Evolutionary conservation across 306 rosid genomes (phyloP), one percentile per base, ranked within the genome.

Genomic region (Glycyrrhiza uralensis): DNA sequence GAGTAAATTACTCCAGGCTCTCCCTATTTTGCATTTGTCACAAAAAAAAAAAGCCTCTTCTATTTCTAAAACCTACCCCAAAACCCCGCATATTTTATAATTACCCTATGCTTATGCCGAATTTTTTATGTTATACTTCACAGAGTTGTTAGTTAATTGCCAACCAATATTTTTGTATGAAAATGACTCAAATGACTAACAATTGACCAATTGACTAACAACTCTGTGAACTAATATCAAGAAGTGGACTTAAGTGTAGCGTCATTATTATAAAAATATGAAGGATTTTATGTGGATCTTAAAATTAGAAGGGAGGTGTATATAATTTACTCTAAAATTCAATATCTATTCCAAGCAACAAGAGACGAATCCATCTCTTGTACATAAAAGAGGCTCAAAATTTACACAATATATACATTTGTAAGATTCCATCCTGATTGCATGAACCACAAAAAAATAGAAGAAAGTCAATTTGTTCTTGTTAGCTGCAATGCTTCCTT

Each of bases 381-480:
- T 13, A 22, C 45, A 15, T 39, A 3, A 64, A 39, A 12, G 11
- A 7, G 32, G 8, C 7, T 9, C 4, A 35, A 3, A 42, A 75
- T 7, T 13, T 49, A 51, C n/a, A 24, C 35, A 49, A 5, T 44
- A 18, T 42, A 65, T 10, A 46, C 52, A 57, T 47, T 17, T 26
- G 26, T 29, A 39, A 50, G 23, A 32, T 22, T 76, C 44, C 76
- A 56, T 51, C 26, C 8, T 7, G 69, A 66, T 47, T 35, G 23
- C 76, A 66, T 19, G 45, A 78, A 39, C 41, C 50, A 18, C 5
- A 51, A 51, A 50, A 62, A 51, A 50, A 41, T 9, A 69, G 14
- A 26, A 56, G 10, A 30, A 51, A 74, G 46, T 19, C 12, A 26
- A 46, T 71, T 9, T 3, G 14, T 36, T 5, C 36, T 18, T 23